Evolutionary conservation across 1,139 yeast genomes (phyloP).

Genomic region (Lodderomyces parapsilosis): DNA sequence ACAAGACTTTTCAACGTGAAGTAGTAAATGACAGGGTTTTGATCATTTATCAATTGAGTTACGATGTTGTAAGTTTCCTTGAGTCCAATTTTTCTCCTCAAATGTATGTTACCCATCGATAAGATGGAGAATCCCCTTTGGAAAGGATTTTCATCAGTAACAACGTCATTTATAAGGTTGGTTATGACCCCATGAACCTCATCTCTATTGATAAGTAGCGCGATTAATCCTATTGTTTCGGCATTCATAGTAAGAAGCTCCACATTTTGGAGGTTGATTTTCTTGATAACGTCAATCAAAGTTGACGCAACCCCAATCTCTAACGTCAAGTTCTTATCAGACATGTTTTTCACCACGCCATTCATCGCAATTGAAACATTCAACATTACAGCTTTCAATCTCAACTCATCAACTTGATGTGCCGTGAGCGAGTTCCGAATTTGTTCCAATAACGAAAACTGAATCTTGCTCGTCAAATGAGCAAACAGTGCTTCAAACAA

Average conservation of each 20-base stretch:
- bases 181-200: slow-evolving; percentile 49
- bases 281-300: slow-evolving; percentile 57
- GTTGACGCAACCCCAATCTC: slow-evolving; percentile 49
- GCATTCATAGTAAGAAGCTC: slow-evolving; percentile 54
- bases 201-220: slow-evolving; percentile 40
- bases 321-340: slow-evolving; percentile 25
- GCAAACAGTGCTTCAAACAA: slow-evolving; percentile 74
- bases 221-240: slow-evolving; percentile 63
- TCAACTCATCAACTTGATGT: slow-evolving; percentile 27
- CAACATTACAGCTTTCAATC: slow-evolving; percentile 52
- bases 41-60: slow-evolving; percentile 66
- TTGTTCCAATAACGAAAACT: slow-evolving; percentile 81
- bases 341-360: slow-evolving; percentile 46
- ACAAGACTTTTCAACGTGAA: slow-evolving; percentile 66
- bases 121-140: slow-evolving; percentile 65
- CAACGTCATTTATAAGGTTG: slow-evolving; percentile 58
- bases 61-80: slow-evolving; percentile 54
- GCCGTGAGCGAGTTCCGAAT: slow-evolving; percentile 53
- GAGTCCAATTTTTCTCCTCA: slow-evolving; percentile 33
- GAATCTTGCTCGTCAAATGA: slow-evolving; percentile 73
- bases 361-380: slow-evolving; percentile 67
- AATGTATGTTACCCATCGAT: slow-evolving; percentile 59
- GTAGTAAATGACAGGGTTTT: slow-evolving; percentile 79
- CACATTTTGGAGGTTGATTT: slow-evolving; percentile 39
- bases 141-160: slow-evolving; percentile 50